phyloP scores from a whole-genome alignment of 441 rosid genomes.

The Eutrema salsugineum region DNA sequence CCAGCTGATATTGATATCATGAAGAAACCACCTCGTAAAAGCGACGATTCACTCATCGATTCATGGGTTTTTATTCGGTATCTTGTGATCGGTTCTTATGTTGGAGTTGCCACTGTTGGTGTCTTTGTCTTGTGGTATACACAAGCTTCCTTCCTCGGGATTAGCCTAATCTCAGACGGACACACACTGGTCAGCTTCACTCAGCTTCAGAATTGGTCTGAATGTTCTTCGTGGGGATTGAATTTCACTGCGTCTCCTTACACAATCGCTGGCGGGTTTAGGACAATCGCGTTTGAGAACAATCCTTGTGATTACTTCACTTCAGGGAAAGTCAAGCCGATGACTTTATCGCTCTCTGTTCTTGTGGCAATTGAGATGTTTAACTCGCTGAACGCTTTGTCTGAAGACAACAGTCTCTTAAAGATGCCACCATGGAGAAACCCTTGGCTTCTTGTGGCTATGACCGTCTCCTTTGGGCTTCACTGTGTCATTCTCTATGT shows the following conservation, averaged over 20 bases:
- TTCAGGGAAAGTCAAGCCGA: slow-evolving; percentile 74
- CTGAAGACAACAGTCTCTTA: slow-evolving; percentile 80
- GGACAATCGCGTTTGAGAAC: slow-evolving; percentile 45
- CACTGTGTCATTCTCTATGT: slow-evolving; percentile 80
- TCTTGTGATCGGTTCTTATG: slow-evolving; percentile 79
- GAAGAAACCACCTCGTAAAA: slow-evolving; percentile 81
- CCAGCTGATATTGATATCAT: slow-evolving; percentile 87
- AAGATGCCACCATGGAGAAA: slow-evolving; percentile 92
- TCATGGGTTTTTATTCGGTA: slow-evolving; percentile 77
- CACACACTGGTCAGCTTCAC: slow-evolving; percentile 63
- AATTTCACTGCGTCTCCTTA: slow-evolving; percentile 70
- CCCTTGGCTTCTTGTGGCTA: slow-evolving; percentile 87
- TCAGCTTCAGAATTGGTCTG: slow-evolving; percentile 77
- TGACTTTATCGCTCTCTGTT: slow-evolving; percentile 85
- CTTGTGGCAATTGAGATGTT: slow-evolving; percentile 93
- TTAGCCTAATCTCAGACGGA: slow-evolving; percentile 64
- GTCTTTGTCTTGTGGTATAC: slow-evolving; percentile 86
- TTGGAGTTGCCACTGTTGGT: slow-evolving; percentile 92
- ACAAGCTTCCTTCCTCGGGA: slow-evolving; percentile 69
- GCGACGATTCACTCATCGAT: slow-evolving; percentile 65
- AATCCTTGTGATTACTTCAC: slow-evolving; percentile 87
- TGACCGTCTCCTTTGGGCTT: slow-evolving; percentile 73
- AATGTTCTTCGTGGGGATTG: slow-evolving; percentile 67
- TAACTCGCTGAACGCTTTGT: slow-evolving; percentile 83
- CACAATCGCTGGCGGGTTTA: slow-evolving; percentile 40